Evolutionary conservation across 2,329 filamentous ascomycete genomes (phyloP).

Genomic region (Stachybotrys echinatus): DNA sequence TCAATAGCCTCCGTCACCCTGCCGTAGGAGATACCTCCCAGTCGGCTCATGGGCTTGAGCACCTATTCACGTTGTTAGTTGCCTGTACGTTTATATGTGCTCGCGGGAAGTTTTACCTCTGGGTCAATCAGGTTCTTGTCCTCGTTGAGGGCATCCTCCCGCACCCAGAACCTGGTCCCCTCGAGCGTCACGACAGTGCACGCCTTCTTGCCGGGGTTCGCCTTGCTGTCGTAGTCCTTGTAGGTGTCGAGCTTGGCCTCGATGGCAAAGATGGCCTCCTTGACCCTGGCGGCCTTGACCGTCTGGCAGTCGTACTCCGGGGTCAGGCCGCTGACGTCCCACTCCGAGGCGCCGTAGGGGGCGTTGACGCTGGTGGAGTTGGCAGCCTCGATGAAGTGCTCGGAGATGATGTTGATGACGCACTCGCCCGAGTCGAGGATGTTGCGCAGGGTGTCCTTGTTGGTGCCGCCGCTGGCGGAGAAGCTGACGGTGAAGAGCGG

Average conservation of each 20-base stretch:
- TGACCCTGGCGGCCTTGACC: conserved; percentile 67
- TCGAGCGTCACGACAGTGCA: conserved; percentile 73
- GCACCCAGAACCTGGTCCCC: conserved; percentile 80
- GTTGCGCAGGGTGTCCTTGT: conserved; percentile 78
- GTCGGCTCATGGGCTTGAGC: conserved; percentile 67
- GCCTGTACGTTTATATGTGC: too few species aligned
- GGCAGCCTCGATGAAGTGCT: conserved; percentile 81
- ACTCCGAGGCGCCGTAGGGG: conserved; percentile 72
- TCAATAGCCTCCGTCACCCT: conserved; percentile 66
- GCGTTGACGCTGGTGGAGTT: conserved; percentile 77
- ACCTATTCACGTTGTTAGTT: conserved; percentile 35
- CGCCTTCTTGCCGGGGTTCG: conserved; percentile 67
- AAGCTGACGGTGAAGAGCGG: conserved; percentile 69
- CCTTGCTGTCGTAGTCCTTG: conserved; percentile 72
- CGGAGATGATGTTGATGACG: conserved; percentile 81
- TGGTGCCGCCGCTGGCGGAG: conserved; percentile 35
- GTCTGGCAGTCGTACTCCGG: conserved; percentile 57
- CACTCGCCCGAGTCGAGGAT: conserved; percentile 68
- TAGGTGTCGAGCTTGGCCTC: conserved; percentile 73
- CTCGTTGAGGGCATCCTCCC: conserved; percentile 82
- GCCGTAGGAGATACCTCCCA: conserved; percentile 85
- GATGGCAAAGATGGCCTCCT: conserved; percentile 76
- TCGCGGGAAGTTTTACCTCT: conserved; percentile 40
- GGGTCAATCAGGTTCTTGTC: conserved; percentile 71
- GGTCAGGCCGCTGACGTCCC: conserved; percentile 71